Evolutionary conservation across 345 rosid genomes (phyloP).

Genomic region (Brassica nigra): DNA sequence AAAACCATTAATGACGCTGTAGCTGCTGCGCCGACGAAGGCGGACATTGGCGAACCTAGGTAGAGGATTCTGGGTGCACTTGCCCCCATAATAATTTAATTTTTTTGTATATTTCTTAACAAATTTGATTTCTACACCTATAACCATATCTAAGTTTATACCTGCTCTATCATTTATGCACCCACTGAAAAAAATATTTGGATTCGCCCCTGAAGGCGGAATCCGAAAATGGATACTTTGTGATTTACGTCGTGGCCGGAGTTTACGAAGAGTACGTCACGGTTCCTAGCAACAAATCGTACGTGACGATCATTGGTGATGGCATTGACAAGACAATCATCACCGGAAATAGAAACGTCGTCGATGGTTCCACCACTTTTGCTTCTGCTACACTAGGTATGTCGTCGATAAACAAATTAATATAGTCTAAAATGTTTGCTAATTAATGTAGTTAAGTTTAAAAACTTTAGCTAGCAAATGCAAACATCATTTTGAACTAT

Average conservation of each 20-base stretch:
- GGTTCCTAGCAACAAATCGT: conserved; percentile 43
- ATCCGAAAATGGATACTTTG: conserved; percentile 37
- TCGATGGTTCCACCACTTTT: conserved; percentile 57
- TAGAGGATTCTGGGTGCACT: no score
- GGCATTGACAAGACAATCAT: conserved; percentile 57
- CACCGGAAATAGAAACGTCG: conserved; percentile 51
- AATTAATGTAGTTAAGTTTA: neutral
- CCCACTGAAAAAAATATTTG: no score
- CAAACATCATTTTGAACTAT: neutral
- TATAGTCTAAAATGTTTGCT: neutral
- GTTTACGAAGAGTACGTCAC: conserved; percentile 56
- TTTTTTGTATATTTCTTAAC: no score
- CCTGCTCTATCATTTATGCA: no score
- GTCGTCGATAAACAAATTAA: neutral
- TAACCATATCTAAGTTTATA: no score
- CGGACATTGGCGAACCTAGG: neutral
- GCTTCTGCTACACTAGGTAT: conserved; percentile 63
- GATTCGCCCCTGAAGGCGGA: no score
- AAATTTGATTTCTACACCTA: no score
- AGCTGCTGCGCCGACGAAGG: conserved; percentile 48
- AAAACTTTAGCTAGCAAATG: neutral
- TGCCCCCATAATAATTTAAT: no score
- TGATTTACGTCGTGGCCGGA: conserved; percentile 51
- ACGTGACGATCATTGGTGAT: conserved; percentile 58
- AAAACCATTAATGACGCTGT: conserved; percentile 53